Base-by-base conservation (phyloP, 2,329 filamentous ascomycete species). In the Phaeosphaeria sp. region DNA sequence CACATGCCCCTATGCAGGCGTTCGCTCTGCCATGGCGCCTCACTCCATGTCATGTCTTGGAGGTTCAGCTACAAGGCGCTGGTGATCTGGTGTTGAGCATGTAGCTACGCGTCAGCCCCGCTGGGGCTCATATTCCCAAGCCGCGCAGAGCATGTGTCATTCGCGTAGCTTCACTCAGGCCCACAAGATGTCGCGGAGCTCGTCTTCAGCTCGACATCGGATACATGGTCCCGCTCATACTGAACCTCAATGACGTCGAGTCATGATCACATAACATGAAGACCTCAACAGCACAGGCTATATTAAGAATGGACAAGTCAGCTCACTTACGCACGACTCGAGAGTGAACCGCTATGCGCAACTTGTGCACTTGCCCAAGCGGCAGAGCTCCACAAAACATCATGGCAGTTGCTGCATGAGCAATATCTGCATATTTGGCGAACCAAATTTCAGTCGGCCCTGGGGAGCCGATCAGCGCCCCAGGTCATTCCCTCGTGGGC, bases 341-440 rank as follows among this genome's bases (percentile, higher is more conserved):
- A 25, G 44, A 24, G 20, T 15, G 33, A 24, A 11, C 30, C 22
- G 8, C 24, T 47, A 44, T 46, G 49, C 49, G 55, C 33, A 47
- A 33, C 49, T 56, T 59, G 55, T 55, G 47, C 47, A 50, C 48
- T 21, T 50, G 55, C 56, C 57, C 55, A 54, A 36, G 8, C 11
- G 3, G 30, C 30, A 36, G 3, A 13, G 30, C 30, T 36, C 30
- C 30, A 36, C 30, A 36, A 36, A 36, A 36, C 30, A 36, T 36
- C 30, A 36, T 36, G 11, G 30, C 30, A 36, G 8, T 13, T 36
- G 30, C 62, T 67, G 68, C 67, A 60, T 22, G 36, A 60, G 60
- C 54, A 70, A 71, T 69, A 67, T 65, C 55, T 63, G 36, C 47
- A 60, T 49, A 61, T 61, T 49, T 61, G 55, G 47, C 56, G 54